Conservation (phyloP, 2,329 filamentous ascomycete genomes). For the Colletotrichum sp. region DNA sequence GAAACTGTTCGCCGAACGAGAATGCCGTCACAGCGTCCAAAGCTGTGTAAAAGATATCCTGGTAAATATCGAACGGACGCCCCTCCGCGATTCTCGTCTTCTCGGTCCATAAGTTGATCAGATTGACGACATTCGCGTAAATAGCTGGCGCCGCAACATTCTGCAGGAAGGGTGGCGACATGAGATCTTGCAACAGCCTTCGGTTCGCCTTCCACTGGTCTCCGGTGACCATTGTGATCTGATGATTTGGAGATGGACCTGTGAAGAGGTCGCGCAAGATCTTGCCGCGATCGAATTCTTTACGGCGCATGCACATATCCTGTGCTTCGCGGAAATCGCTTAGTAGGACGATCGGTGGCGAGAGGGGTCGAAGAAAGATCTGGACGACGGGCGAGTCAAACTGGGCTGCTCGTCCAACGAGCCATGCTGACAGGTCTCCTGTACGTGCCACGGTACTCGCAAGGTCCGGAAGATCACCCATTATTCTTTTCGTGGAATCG, state of each 20-base stretch:
- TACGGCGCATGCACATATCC: conserved; percentile 37
- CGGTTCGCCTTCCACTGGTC: conserved; percentile 34
- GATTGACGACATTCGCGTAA: conserved; percentile 30
- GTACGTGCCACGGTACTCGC: not conserved
- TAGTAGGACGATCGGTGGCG: conserved; percentile 32
- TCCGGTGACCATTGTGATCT: conserved; percentile 33
- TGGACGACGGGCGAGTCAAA: conserved; percentile 34
- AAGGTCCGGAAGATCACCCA: not conserved
- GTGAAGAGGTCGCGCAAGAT: not conserved
- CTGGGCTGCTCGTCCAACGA: conserved; percentile 26
- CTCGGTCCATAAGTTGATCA: conserved; percentile 37
- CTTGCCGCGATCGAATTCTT: conserved; percentile 35
- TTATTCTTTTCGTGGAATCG: not conserved
- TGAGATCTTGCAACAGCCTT: conserved; percentile 39
- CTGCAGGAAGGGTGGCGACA: conserved; percentile 38
- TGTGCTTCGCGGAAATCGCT: conserved; percentile 35
- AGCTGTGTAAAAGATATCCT: conserved; percentile 32
- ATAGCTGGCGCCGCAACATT: conserved; percentile 36
- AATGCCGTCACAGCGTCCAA: conserved; percentile 35
- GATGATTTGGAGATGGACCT: conserved; percentile 29
- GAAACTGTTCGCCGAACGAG: conserved; percentile 27
- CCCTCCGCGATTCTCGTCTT: conserved; percentile 33
- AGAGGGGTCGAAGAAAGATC: conserved; percentile 36
- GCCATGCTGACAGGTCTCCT: conserved; percentile 20
- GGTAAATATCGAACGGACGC: conserved; percentile 31